Evolutionary conservation across 2,329 filamentous ascomycete genomes (phyloP), one percentile per base, ranked within the genome.

Genomic region (Colletotrichum theobromicola): DNA sequence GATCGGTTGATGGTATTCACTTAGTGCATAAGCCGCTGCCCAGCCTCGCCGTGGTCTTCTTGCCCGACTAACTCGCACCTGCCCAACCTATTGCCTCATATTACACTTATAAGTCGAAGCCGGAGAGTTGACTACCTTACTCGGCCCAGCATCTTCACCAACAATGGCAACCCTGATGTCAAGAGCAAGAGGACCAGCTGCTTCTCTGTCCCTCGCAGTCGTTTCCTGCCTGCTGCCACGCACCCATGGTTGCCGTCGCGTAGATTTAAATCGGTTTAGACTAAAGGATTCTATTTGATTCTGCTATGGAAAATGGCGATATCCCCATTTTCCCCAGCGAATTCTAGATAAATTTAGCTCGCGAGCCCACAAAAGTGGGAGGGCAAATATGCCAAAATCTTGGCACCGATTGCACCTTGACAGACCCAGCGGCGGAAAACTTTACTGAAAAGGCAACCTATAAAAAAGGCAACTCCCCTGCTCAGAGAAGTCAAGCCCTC

Each of bases 401-500:
- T 60, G 18, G 18, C 30, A n/a, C 57, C n/a, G 28, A 5, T 32
- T n/a, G 28, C 4, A 60, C 57, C 57, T 60, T 60, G 57, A 60
- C 13, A 13, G 26, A 13, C 28, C 57, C 18, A 9, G 18, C 1
- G 28, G 5, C 30, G 57, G 18, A 60, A n/a, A 60, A 60, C 57
- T 60, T 32, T 18, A 7, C 3, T 12, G 32, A 60, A 60, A 60
- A 16, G 24, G 16, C 10, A 21, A 34, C 15, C 18, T 4, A 60
- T 34, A 60, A 34, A 60, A 55, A 60, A 60, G n/a, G 57, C 7
- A 32, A 60, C 57, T 34, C 26, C 18, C 30, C 57, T 32, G 16
- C 57, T 30, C 6, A 18, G 10, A 12, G 9, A 28, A 30, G 57
- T 30, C 12, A 10, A n/a, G 18, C 28, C 57, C 28, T 34, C 57